Evolutionary conservation across 2,329 filamentous ascomycete species (phyloP).

Genomic region (Podosphaera xanthii): DNA sequence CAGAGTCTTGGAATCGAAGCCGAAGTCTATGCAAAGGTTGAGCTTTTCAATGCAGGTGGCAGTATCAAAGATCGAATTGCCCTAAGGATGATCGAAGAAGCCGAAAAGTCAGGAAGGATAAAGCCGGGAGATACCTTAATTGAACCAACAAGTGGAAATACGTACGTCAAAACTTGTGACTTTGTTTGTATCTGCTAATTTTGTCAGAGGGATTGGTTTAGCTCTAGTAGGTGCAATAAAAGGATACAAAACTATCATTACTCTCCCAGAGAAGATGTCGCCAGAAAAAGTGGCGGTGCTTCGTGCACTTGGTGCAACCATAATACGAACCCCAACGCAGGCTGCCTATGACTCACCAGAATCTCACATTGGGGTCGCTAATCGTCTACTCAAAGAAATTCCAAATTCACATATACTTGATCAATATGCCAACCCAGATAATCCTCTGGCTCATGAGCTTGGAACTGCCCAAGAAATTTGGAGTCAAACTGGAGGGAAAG

Average conservation of each 20-base stretch:
- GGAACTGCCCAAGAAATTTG: conserved; percentile 95
- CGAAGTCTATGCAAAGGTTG: conserved; percentile 74
- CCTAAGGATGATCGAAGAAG: conserved; percentile 89
- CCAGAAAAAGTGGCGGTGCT: conserved; percentile 93
- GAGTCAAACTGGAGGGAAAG: conserved; percentile 63
- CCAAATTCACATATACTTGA: conserved; percentile 94
- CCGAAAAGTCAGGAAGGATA: conserved; percentile 75
- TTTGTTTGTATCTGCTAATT: conserved; percentile 14
- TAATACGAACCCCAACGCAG: conserved; percentile 90
- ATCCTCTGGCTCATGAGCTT: conserved; percentile 78
- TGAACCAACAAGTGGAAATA: conserved; percentile 94
- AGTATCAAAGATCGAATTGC: conserved; percentile 92
- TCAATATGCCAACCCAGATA: conserved; percentile 81
- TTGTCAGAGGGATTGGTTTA: conserved; percentile 55
- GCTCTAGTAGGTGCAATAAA: conserved; percentile 88
- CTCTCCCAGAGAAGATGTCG: conserved; percentile 97
- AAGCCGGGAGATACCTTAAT: conserved; percentile 95
- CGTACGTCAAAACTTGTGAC: conserved; percentile 20
- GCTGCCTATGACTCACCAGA: conserved; percentile 88
- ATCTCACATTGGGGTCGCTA: conserved; percentile 88
- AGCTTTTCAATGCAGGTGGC: conserved; percentile 83
- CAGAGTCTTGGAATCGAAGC: conserved; percentile 76
- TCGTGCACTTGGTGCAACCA: conserved; percentile 81
- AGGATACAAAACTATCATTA: conserved; percentile 97
- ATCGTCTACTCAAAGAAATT: conserved; percentile 76